Evolutionary conservation across 345 rosid species (phyloP).

Genomic region (Alliaria petiolata): DNA sequence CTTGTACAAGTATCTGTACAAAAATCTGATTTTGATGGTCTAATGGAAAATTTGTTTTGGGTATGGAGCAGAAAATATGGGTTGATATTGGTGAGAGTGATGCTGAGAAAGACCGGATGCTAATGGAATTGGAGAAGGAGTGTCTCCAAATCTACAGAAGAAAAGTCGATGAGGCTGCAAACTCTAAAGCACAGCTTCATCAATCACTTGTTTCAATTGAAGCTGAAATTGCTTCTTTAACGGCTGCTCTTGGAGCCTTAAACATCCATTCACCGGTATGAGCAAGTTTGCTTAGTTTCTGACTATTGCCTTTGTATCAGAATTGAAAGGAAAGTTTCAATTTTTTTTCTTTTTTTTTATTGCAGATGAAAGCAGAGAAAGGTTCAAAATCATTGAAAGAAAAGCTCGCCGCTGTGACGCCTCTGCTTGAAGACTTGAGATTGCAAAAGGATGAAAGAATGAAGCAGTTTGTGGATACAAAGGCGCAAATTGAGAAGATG

Average conservation of each 20-base stretch:
- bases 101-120: slow-evolving; percentile 74
- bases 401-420: slow-evolving; percentile 67
- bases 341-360: neutral
- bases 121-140: slow-evolving; percentile 79
- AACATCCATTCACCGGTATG: slow-evolving; percentile 19
- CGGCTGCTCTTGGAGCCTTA: slow-evolving; percentile 71
- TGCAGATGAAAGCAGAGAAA: slow-evolving; percentile 57
- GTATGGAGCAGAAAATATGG: slow-evolving; percentile 81
- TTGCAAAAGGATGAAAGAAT: slow-evolving; percentile 64
- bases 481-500: slow-evolving; percentile 77
- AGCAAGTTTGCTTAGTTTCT: neutral
- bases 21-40: neutral
- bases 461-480: slow-evolving; percentile 72
- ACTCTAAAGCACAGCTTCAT: slow-evolving; percentile 78
- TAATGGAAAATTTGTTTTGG: neutral
- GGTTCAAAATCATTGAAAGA: slow-evolving; percentile 59
- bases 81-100: slow-evolving; percentile 88
- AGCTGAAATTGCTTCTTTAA: slow-evolving; percentile 87
- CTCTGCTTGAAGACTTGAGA: slow-evolving; percentile 75
- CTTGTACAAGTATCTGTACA: neutral
- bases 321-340: neutral
- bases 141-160: slow-evolving; percentile 86
- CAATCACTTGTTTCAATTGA: slow-evolving; percentile 83
- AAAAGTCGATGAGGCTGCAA: slow-evolving; percentile 87
- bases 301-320: neutral